phyloP scores from a whole-genome alignment of 345 rosid species.

The Syzygium oleosum region DNA sequence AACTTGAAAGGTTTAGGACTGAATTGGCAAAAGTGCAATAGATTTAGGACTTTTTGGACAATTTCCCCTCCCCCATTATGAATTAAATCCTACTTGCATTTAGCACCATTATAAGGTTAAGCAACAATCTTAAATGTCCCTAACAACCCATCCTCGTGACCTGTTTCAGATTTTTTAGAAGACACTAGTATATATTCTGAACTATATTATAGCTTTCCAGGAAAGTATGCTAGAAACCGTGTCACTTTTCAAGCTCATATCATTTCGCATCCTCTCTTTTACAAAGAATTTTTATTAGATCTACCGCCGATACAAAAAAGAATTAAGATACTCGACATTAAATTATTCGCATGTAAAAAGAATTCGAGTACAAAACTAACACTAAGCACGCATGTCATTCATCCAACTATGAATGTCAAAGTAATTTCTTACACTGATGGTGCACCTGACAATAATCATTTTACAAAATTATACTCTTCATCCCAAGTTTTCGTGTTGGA shows the following conservation, averaged over 20 bases:
- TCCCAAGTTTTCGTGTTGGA: neutral
- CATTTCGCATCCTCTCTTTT: neutral
- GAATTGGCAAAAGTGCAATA: no score
- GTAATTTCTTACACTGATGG: neutral
- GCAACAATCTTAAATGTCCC: neutral
- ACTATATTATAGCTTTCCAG: neutral
- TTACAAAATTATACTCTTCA: neutral
- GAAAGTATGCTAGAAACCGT: neutral
- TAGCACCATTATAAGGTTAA: neutral
- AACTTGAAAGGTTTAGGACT: no score
- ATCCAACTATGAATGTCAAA: neutral
- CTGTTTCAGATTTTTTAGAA: neutral
- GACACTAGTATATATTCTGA: neutral
- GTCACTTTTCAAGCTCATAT: neutral
- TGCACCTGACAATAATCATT: neutral
- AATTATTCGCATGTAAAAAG: neutral
- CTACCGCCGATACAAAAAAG: neutral
- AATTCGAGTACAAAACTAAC: neutral
- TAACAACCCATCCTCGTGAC: neutral
- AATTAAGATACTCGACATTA: neutral
- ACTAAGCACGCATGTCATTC: neutral
- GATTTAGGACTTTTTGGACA: no score
- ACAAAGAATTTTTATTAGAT: neutral
- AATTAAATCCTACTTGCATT: neutral
- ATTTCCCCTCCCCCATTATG: neutral